These are phyloP conservation scores for Penicillium freii DNA, from an alignment of 2,329 filamentous ascomycete species.

Conservation along the genomic window DNA sequence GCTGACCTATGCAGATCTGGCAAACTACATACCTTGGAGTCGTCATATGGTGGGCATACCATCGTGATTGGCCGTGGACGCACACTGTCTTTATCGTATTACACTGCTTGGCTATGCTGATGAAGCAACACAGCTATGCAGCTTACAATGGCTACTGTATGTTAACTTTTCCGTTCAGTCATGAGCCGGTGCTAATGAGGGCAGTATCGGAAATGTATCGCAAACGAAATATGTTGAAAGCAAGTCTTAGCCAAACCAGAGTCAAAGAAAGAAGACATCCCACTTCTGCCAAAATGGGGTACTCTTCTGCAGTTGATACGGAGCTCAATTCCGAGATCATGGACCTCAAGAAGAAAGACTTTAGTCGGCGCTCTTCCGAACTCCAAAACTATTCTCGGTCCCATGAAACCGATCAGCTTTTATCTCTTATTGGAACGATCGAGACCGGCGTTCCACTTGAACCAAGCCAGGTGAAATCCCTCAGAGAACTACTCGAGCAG, in stretches of 20 bases:
- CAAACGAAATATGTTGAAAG: constrained; percentile 39
- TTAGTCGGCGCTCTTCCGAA: constrained; percentile 41
- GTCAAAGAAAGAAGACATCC: not conserved
- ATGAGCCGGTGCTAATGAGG: not conserved
- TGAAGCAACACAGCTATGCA: constrained; percentile 72
- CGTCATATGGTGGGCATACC: constrained; percentile 64
- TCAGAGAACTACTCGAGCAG: constrained; percentile 63
- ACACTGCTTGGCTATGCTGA: constrained; percentile 71
- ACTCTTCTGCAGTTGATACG: not conserved
- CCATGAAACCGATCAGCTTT: constrained; percentile 54
- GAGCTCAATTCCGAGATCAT: constrained; percentile 9
- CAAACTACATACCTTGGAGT: constrained; percentile 62
- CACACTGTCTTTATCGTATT: constrained; percentile 72
- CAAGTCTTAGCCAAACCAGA: constrained; percentile 7
- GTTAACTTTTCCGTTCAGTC: constrained; percentile 10
- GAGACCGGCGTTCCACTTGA: constrained; percentile 58
- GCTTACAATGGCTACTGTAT: constrained; percentile 72
- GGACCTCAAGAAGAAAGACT: constrained; percentile 29
- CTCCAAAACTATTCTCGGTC: constrained; percentile 14
- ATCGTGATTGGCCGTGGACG: constrained; percentile 78
- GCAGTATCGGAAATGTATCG: constrained; percentile 59
- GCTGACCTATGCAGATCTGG: constrained; percentile 56
- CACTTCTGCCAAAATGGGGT: not conserved
- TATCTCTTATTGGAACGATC: constrained; percentile 61
- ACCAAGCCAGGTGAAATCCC: constrained; percentile 57